phyloP scores from a whole-genome alignment of 306 rosid species.

The Luffa acutangula region DNA sequence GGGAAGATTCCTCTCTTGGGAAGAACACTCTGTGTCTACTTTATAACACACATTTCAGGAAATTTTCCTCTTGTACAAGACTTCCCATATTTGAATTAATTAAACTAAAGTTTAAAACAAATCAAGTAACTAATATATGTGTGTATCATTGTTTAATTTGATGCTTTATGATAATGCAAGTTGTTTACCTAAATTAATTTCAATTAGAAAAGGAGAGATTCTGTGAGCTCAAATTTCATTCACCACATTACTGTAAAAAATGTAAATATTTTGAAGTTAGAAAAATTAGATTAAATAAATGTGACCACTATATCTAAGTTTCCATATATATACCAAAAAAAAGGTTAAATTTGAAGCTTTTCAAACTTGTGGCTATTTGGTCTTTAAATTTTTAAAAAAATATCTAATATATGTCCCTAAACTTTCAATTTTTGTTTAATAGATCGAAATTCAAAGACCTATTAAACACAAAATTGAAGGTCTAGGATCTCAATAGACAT shows the following conservation, averaged over 20 bases:
- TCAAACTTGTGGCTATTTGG: too few species aligned
- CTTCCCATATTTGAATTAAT: neutral
- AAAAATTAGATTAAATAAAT: too few species aligned
- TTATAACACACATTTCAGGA: neutral
- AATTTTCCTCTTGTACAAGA: neutral
- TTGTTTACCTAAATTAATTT: neutral
- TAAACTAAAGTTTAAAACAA: neutral
- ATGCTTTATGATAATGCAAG: neutral
- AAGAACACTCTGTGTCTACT: neutral
- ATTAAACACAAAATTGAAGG: too few species aligned
- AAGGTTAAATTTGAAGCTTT: too few species aligned
- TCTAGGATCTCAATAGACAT: too few species aligned
- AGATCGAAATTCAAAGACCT: too few species aligned
- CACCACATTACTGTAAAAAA: neutral
- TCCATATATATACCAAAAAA: too few species aligned
- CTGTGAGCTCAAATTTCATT: neutral
- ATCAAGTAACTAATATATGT: neutral
- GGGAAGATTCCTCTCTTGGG: constrained; percentile 11
- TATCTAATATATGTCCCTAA: too few species aligned
- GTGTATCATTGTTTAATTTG: neutral
- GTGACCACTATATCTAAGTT: too few species aligned
- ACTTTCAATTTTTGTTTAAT: too few species aligned
- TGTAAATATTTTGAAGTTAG: neutral
- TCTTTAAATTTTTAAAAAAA: too few species aligned
- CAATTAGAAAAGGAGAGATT: neutral